Evolutionary conservation across 208 protist species (phyloP).

Genomic region (Crithidia thermophila): DNA sequence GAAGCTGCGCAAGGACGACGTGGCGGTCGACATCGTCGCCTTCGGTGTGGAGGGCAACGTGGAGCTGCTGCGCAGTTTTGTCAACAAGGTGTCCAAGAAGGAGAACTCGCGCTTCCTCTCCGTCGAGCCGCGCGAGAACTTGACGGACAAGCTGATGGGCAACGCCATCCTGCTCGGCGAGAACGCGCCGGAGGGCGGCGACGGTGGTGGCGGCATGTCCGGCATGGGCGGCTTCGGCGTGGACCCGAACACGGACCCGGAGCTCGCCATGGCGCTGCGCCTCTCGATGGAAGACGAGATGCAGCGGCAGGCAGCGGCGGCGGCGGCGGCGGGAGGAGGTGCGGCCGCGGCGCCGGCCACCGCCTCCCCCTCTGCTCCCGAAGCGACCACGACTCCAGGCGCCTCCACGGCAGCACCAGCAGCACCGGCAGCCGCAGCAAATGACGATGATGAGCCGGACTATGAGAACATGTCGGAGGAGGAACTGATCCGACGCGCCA

Average conservation of each 20-base stretch:
- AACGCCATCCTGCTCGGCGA: conserved; percentile 88
- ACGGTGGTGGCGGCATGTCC: conserved; percentile 25
- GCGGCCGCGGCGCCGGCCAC: conserved; percentile 10
- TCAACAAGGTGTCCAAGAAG: conserved; percentile 88
- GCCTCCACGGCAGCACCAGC: not conserved
- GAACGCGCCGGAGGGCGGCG: conserved; percentile 25
- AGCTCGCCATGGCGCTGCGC: conserved; percentile 95
- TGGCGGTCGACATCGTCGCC: conserved; percentile 96
- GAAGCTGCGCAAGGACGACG: conserved; percentile 97
- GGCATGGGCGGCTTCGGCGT: conserved; percentile 74
- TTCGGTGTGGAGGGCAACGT: conserved; percentile 95
- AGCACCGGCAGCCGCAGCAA: not conserved
- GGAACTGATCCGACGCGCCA: conserved; percentile 76
- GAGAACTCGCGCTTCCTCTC: conserved; percentile 88
- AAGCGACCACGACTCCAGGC: conserved; percentile 1
- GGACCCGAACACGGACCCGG: conserved; percentile 93
- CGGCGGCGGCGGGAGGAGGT: conserved; percentile 28
- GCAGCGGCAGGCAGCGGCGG: conserved; percentile 80
- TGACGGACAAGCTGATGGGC: conserved; percentile 93
- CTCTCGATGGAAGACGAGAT: conserved; percentile 95
- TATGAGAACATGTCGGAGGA: conserved; percentile 84
- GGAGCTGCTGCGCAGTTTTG: conserved; percentile 91
- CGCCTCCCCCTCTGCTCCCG: too few species aligned
- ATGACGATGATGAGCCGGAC: conserved; percentile 21
- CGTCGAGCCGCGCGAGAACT: conserved; percentile 73